phyloP scores from a whole-genome alignment of 2,329 filamentous ascomycete genomes.

The Fusarium penzigii region DNA sequence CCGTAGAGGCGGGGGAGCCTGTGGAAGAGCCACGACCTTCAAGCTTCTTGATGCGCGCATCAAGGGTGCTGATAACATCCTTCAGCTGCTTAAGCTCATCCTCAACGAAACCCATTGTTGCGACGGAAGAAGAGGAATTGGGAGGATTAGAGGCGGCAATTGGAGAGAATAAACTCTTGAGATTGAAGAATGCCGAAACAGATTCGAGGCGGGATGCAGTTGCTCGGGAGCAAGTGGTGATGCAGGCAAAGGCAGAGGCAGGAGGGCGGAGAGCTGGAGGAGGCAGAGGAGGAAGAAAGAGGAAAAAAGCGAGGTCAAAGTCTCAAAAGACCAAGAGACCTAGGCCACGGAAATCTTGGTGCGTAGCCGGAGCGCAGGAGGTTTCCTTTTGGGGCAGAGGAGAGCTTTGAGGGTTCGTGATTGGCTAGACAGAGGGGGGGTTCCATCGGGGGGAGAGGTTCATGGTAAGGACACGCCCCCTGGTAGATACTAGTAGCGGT shows the following conservation, averaged over 20 bases:
- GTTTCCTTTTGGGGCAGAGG: conserved; percentile 23
- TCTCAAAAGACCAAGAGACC: conserved; percentile 13
- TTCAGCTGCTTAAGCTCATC: conserved; percentile 85
- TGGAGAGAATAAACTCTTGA: conserved; percentile 13
- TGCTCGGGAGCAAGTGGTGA: conserved; percentile 5
- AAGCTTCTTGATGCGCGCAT: conserved; percentile 82
- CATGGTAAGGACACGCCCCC: conserved; percentile 19
- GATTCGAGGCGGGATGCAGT: conserved; percentile 5
- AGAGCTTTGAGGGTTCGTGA: conserved; percentile 25
- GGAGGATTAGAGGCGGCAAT: conserved; percentile 18
- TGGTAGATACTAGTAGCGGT: neutral
- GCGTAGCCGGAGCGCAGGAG: conserved; percentile 35
- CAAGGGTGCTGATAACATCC: conserved; percentile 79
- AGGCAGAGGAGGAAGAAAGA: conserved; percentile 8
- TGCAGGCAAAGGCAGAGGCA: conserved; percentile 4
- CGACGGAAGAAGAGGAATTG: conserved; percentile 26
- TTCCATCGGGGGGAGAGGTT: conserved; percentile 21
- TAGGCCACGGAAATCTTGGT: conserved; percentile 29
- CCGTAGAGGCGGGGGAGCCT: conserved; percentile 51
- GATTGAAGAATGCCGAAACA: conserved; percentile 3
- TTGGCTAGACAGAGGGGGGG: conserved; percentile 19
- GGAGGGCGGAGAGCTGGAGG: conserved; percentile 11
- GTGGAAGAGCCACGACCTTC: conserved; percentile 65
- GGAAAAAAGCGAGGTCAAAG: conserved; percentile 23
- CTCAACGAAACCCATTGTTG: conserved; percentile 83